phyloP scores from a whole-genome alignment of 2,329 filamentous ascomycete species.

The Juglanconis oblonga region DNA sequence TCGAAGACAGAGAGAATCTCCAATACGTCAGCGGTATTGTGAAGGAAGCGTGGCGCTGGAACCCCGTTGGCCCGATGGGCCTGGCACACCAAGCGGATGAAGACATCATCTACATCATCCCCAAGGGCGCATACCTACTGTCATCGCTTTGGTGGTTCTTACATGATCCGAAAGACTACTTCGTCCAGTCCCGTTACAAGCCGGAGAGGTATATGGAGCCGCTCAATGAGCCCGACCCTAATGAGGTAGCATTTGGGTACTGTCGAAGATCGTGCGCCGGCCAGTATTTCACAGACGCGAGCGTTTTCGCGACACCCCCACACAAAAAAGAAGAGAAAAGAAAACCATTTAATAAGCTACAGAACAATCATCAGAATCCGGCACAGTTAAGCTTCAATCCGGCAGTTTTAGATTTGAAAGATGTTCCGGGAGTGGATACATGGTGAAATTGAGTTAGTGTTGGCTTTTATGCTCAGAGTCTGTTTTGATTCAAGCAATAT shows the following conservation, averaged over 20 bases:
- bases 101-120: slow-evolving; percentile 25
- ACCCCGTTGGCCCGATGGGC: slow-evolving; percentile 30
- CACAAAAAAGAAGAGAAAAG: too few relatives aligned
- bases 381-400: too few relatives aligned
- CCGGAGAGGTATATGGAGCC: slow-evolving; percentile 17
- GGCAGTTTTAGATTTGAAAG: too few relatives aligned
- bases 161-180: slow-evolving; percentile 5
- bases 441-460: too few relatives aligned
- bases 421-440: too few relatives aligned
- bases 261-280: slow-evolving; percentile 13
- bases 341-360: too few relatives aligned
- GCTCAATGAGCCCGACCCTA: neutral
- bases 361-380: too few relatives aligned
- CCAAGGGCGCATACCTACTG: slow-evolving; percentile 20
- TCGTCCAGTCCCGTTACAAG: slow-evolving; percentile 6
- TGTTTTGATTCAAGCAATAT: too few relatives aligned
- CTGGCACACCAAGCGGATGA: slow-evolving; percentile 37
- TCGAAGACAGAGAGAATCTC: slow-evolving; percentile 25
- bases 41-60: slow-evolving; percentile 30
- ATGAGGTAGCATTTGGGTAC: slow-evolving; percentile 8
- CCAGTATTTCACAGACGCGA: slow-evolving; percentile 7
- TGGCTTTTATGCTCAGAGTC: too few relatives aligned
- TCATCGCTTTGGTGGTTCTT: slow-evolving; percentile 22
- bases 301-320: slow-evolving; percentile 1
- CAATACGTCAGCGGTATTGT: slow-evolving; percentile 29